Conservation (phyloP, 176 grass and related monocot genomes). For the Triticum dicoccoides region DNA sequence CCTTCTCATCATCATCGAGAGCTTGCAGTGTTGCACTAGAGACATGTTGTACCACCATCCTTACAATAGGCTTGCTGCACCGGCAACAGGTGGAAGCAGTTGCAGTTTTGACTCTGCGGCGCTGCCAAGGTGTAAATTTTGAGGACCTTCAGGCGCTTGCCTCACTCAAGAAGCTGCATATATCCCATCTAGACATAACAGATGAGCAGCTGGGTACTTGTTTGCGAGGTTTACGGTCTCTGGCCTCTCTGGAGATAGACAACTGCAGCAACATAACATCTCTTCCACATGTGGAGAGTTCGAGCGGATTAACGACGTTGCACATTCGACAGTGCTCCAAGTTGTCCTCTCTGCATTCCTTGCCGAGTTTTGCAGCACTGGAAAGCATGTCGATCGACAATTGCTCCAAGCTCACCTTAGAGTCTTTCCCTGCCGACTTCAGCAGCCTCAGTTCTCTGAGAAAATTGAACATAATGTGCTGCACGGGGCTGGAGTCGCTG, state of each 20-base stretch:
- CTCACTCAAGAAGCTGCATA: conserved; percentile 41
- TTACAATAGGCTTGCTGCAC: conserved; percentile 43
- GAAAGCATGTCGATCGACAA: conserved; percentile 37
- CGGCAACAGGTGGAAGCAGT: conserved; percentile 29
- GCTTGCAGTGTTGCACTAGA: conserved; percentile 28
- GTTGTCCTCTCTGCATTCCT: conserved; percentile 27
- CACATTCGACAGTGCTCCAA: conserved; percentile 43
- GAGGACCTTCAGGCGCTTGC: conserved; percentile 28
- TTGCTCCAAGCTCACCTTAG: conserved; percentile 36
- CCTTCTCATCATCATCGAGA: conserved; percentile 13
- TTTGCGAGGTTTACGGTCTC: conserved; percentile 7
- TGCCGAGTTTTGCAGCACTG: conserved; percentile 33
- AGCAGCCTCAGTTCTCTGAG: conserved; percentile 30
- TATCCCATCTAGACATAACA: conserved; percentile 35
- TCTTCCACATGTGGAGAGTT: conserved; percentile 38
- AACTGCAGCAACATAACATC: conserved; percentile 39
- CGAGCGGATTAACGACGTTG: conserved; percentile 25
- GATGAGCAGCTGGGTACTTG: conserved; percentile 26
- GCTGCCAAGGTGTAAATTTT: conserved; percentile 20
- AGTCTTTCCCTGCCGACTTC: conserved; percentile 51
- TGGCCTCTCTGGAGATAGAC: conserved; percentile 34
- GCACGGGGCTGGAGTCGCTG: conserved; percentile 33
- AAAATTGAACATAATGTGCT: conserved; percentile 53
- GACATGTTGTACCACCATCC: conserved; percentile 12
- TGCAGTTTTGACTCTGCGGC: conserved; percentile 36